Evolutionary conservation across 306 rosid genomes (phyloP), one percentile per base, ranked within the genome.

Genomic region (Astragalus membranaceus): DNA sequence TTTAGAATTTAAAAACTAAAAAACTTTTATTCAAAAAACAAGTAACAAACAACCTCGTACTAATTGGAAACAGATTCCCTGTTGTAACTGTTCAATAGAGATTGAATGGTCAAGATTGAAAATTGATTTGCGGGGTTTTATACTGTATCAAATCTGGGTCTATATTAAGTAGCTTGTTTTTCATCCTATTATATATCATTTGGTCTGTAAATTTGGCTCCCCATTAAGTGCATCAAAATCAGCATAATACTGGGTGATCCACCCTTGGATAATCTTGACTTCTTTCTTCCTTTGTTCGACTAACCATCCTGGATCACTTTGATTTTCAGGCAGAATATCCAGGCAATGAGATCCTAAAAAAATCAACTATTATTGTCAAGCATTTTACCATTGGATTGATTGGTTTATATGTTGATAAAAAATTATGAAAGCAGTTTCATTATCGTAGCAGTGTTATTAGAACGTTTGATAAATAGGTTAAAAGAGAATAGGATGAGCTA

Each of bases 341-440:
- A 87, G 62, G 46, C 88, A 80, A 49, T 87, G 89, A 29, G 89
- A 83, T 30, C 92, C 92, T 85, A 73, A 64, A 73, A 58, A 73
- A 64, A 26, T 12, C 14, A 53, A 46, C n/a, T n/a, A 44, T n/a
- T 3, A 16, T 16, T 30, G 30, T 33, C 39, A 37, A 13, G 15
- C 32, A 9, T 10, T 1, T 8, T 14, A 50, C 15, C 32, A 15
- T 44, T 70, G 13, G 11, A 42, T 55, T 52, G 5, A 17, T n/a
- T 37, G 15, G 23, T 50, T 50, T 14, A 50, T 15, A 14, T 49
- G 9, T 0, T 6, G 3, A 67, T 7, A n/a, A 67, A 33, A 33
- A 33, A 3, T 33, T 5, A 33, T 33, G 6, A 33, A 2, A 33
- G 37, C 37, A 33, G 37, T 33, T 33, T 33, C 26, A 23, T 23